Evolutionary conservation across 352 stramenopile species (phyloP), one percentile per base, ranked within the genome.

Genomic region (Phytophthora boehmeriae): DNA sequence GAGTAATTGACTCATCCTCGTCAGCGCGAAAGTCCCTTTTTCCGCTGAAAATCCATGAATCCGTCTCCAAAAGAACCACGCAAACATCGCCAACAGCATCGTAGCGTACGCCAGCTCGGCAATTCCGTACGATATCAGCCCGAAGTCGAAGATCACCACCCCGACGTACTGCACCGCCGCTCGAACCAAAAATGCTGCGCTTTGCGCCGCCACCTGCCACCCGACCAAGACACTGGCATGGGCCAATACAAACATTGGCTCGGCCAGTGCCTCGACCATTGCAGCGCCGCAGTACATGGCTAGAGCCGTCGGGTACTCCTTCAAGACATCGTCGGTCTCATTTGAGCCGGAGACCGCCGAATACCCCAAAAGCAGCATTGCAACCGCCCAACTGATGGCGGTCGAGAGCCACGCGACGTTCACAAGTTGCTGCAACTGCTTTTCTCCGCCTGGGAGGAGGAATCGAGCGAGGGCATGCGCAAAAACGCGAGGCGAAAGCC

Each of bases 401-500:
- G 84, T 90, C 6, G 85, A 93, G 25, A 94, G 57, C 88, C 88
- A 95, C 39, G 84, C 76, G 10, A 80, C 71, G 59, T 95, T 94
- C 22, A 95, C 76, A 19, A 94, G 55, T 25, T 83, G 75, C 38
- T 92, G 82, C 42, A 92, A 50, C n/a, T 76, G 34, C 0, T 39
- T 17, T 52, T 53, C 38, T 5, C 42, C 35, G 38, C 38, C 14
- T 44, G n/a, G 19, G 2, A 16, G 19, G 53, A 56, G 14, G 66
- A 59, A 46, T 92, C 83, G 22, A 95, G 67, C 46, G 81, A 83
- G 20, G 82, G 76, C 73, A 92, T 85, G 17, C 89, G 87, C 28
- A 96, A 73, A 48, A 93, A 93, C 13, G 88, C 88, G 17, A 97
- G 63, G 2, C 90, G 88, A 54, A 97, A 94, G 46, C 86, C 89